Evolutionary conservation across 768 basidiomycete genomes (phyloP).

Genomic region (Amanita pallidorosea): DNA sequence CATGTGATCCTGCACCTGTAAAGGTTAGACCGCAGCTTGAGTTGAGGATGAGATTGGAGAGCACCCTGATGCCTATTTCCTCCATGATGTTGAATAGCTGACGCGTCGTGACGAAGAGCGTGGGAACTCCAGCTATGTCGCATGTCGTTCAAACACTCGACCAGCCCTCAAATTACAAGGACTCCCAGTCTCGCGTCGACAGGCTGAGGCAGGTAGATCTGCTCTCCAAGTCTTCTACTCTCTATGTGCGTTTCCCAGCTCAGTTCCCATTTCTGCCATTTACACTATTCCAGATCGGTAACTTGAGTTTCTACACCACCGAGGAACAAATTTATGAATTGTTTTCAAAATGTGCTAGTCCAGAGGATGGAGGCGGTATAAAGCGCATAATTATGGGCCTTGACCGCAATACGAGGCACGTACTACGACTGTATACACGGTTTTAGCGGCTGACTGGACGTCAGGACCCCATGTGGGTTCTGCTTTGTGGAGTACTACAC

Average conservation of each 20-base stretch:
- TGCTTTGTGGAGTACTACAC: slow-evolving; percentile 97
- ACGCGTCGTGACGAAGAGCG: slow-evolving; percentile 39
- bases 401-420: slow-evolving; percentile 77
- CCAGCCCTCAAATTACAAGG: slow-evolving; percentile 95
- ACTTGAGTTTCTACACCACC: slow-evolving; percentile 89
- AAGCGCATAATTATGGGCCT: slow-evolving; percentile 95
- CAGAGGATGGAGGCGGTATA: slow-evolving; percentile 82
- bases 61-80: slow-evolving; percentile 79
- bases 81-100: slow-evolving; percentile 56
- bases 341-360: slow-evolving; percentile 81
- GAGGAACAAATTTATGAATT: slow-evolving; percentile 95
- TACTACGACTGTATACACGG: slow-evolving; percentile 1
- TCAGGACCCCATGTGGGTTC: slow-evolving; percentile 85
- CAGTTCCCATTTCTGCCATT: slow-evolving; percentile 6
- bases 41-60: slow-evolving; percentile 49
- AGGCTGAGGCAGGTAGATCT: slow-evolving; percentile 68
- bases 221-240: slow-evolving; percentile 76
- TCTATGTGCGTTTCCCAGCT: slow-evolving; percentile 61
- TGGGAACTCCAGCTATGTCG: slow-evolving; percentile 54
- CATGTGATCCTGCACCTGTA: slow-evolving; percentile 62
- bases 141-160: slow-evolving; percentile 80
- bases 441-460: slow-evolving; percentile 9
- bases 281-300: slow-evolving; percentile 55
- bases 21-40: neutral
- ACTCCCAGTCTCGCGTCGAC: slow-evolving; percentile 79